Conservation (phyloP, 208 protist species). For the Zelonia costaricensis region DNA sequence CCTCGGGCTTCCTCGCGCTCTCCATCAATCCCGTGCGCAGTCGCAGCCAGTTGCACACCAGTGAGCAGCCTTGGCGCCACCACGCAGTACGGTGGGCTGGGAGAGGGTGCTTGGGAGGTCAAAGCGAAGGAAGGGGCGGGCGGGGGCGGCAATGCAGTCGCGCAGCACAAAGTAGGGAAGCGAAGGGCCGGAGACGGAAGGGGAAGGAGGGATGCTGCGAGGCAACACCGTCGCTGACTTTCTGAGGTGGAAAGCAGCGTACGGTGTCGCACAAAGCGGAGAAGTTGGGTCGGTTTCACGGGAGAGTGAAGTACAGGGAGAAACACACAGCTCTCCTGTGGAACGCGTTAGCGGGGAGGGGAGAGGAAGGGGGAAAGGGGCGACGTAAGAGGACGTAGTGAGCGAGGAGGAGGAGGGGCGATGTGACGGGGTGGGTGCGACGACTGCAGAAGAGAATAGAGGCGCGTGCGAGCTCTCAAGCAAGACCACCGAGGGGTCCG, state of each 20-base stretch:
- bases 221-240: too few relatives aligned
- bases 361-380: background rate
- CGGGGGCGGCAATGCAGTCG: too few relatives aligned
- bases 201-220: too few relatives aligned
- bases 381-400: background rate
- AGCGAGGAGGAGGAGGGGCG: background rate
- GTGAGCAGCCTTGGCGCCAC: background rate
- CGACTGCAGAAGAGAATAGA: background rate
- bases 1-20: conserved; percentile 20
- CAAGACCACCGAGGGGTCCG: too few relatives aligned
- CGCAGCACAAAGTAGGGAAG: background rate
- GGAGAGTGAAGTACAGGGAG: too few relatives aligned
- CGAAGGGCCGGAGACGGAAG: background rate
- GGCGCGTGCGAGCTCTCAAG: too few relatives aligned
- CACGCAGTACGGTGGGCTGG: background rate
- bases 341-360: too few relatives aligned
- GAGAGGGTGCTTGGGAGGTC: background rate
- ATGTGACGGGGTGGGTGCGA: background rate
- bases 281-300: too few relatives aligned
- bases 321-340: too few relatives aligned
- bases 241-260: too few relatives aligned
- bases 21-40: conserved; percentile 16
- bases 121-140: background rate
- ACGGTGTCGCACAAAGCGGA: too few relatives aligned
- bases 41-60: background rate